Percentiles rank a stretch among this genome's conserved stretches.
These are phyloP conservation scores for Corymbia calophylla DNA, from an alignment of 441 rosid genomes.

Conservation along the genomic window DNA sequence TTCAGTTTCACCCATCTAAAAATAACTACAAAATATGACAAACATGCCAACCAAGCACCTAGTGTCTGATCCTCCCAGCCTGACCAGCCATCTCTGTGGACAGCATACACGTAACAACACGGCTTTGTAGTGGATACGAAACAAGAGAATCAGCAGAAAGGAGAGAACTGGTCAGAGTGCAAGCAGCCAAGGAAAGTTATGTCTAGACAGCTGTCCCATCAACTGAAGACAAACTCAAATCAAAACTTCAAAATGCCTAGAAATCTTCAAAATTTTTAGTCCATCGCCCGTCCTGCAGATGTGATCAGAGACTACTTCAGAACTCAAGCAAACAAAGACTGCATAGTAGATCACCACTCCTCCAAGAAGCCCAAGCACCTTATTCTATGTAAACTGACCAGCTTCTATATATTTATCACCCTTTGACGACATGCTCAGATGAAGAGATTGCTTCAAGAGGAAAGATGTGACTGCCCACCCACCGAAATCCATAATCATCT, in stretches of 20 bases:
- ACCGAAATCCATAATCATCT: neutral
- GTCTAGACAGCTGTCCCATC: neutral
- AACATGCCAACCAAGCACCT: neutral
- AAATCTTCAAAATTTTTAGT: neutral
- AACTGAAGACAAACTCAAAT: neutral
- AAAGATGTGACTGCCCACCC: neutral
- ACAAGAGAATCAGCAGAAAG: neutral
- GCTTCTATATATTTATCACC: neutral
- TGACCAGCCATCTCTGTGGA: neutral
- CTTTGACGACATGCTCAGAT: neutral
- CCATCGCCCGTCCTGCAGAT: neutral
- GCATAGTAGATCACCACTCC: neutral
- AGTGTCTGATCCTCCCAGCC: neutral
- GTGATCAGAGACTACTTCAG: neutral
- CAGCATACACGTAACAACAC: neutral
- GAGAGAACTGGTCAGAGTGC: neutral
- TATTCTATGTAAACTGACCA: neutral
- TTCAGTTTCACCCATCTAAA: neutral
- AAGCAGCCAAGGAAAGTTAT: neutral
- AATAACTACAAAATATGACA: neutral
- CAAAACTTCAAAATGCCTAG: neutral
- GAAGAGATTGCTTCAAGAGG: neutral
- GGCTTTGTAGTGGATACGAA: neutral
- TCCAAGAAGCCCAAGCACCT: neutral
- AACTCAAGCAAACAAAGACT: neutral